Conservation (phyloP, 2,329 filamentous ascomycete species). For the Polytolypa hystricis region DNA sequence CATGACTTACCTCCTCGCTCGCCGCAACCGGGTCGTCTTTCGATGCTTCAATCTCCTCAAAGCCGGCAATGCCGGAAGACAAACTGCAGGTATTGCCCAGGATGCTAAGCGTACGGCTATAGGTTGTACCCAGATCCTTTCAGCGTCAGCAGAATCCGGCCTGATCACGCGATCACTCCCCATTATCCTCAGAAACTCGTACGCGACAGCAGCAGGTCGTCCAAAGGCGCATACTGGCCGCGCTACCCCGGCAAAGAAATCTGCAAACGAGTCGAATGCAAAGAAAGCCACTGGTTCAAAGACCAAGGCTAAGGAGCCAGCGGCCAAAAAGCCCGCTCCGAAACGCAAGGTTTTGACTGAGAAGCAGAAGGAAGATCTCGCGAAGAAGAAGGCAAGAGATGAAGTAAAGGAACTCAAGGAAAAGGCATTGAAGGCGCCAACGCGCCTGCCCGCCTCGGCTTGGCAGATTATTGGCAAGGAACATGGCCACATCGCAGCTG, state of each 20-base stretch:
- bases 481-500: conserved; percentile 9
- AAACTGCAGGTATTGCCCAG: background rate
- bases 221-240: conserved; percentile 9
- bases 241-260: conserved; percentile 12
- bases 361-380: conserved; percentile 18
- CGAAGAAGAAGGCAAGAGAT: conserved; percentile 20
- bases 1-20: conserved; percentile 25
- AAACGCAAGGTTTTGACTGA: conserved; percentile 24
- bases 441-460: conserved; percentile 19
- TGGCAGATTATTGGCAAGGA: conserved; percentile 16
- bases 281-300: conserved; percentile 18
- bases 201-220: conserved; percentile 21
- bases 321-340: conserved; percentile 16
- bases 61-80: background rate
- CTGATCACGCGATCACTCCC: conserved; percentile 13
- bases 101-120: background rate
- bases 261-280: conserved; percentile 15
- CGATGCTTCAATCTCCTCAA: conserved; percentile 4
- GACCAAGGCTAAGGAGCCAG: conserved; percentile 10
- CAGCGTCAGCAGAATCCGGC: conserved; percentile 1
- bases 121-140: conserved; percentile 1
- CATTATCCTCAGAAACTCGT: conserved; percentile 17
- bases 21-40: conserved; percentile 21
- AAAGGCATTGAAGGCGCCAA: conserved; percentile 25
- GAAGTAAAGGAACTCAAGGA: conserved; percentile 25